These are phyloP conservation scores for Cucurbita maxima DNA, from an alignment of 306 rosid genomes.

Conservation along the genomic window DNA sequence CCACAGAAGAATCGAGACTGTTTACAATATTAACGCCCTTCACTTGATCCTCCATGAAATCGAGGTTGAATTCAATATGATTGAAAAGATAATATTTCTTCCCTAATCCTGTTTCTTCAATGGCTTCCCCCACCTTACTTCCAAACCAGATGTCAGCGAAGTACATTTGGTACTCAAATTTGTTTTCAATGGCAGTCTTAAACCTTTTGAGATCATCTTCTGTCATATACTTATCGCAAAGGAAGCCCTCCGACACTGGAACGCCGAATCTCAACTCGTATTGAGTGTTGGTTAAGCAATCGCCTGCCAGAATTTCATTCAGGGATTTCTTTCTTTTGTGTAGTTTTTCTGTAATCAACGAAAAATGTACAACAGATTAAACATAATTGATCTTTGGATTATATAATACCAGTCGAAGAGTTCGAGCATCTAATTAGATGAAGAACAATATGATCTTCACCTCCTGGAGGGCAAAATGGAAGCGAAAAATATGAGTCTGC, in stretches of 20 bases:
- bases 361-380: neutral
- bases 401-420: neutral
- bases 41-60: neutral
- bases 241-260: neutral
- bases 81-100: neutral
- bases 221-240: conserved; percentile 6
- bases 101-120: neutral
- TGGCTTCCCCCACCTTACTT: neutral
- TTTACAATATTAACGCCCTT: neutral
- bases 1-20: neutral
- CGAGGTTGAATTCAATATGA: neutral
- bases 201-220: conserved; percentile 4
- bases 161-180: conserved; percentile 4
- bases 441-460: neutral
- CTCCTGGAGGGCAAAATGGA: conserved; percentile 18
- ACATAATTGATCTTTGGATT: neutral
- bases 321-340: neutral
- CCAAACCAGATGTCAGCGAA: neutral
- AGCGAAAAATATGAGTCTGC: conserved; percentile 6
- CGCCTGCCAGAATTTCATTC: conserved; percentile 7
- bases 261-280: conserved; percentile 10
- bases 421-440: neutral
- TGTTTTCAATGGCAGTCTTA: neutral
- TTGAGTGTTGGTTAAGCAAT: conserved; percentile 7
- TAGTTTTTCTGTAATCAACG: neutral